These are phyloP conservation scores for Globisporangium nagaii DNA, from an alignment of 352 stramenopile species.

Conservation along the genomic window DNA sequence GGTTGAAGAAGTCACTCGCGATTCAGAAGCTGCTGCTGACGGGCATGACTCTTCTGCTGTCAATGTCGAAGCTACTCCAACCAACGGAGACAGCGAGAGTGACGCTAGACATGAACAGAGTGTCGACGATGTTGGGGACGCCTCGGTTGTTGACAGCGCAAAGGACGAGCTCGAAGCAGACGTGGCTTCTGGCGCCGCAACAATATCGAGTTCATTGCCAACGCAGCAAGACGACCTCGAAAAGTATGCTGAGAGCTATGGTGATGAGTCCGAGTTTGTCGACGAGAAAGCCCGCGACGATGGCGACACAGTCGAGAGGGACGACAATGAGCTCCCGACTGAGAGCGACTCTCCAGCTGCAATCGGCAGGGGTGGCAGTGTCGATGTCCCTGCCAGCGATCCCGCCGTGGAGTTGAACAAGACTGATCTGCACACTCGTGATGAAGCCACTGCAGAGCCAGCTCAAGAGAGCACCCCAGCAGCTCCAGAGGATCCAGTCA, in stretches of 20 bases:
- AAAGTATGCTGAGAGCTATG: background rate
- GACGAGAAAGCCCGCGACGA: too few species aligned
- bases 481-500: background rate
- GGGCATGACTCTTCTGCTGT: background rate
- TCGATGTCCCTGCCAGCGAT: background rate
- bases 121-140: background rate
- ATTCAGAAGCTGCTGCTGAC: background rate
- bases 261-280: background rate
- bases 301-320: background rate
- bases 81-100: too few species aligned
- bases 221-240: background rate
- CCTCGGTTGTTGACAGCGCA: background rate
- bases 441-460: too few species aligned
- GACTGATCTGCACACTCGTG: background rate
- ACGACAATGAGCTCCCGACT: background rate
- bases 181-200: background rate
- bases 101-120: too few species aligned
- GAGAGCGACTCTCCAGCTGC: background rate
- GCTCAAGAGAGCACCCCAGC: background rate
- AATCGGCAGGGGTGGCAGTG: background rate
- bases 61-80: background rate
- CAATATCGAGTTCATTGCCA: background rate
- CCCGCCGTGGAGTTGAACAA: background rate
- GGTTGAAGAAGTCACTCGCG: background rate
- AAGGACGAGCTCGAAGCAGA: background rate